Evolutionary conservation across 257 asterid genomes (phyloP).

Genomic region (Leonotis leonurus): DNA sequence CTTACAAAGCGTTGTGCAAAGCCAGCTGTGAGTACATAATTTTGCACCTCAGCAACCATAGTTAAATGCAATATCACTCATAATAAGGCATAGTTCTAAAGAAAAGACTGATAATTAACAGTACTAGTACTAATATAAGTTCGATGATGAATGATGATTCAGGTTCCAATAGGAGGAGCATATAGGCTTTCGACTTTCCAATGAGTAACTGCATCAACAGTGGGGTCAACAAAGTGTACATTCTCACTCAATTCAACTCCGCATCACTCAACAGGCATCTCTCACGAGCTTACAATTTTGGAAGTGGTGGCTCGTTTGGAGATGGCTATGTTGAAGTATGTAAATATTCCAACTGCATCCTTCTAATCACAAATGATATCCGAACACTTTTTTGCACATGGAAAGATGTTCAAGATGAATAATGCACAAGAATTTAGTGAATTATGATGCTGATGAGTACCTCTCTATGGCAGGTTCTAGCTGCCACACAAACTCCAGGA

Average conservation of each 20-base stretch:
- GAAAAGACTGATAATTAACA: not conserved
- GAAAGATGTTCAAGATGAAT: not conserved
- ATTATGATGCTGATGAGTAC: constrained; percentile 10
- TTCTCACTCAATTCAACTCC: constrained; percentile 92
- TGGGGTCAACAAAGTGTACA: constrained; percentile 91
- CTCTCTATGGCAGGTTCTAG: constrained; percentile 53
- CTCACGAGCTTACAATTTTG: constrained; percentile 73
- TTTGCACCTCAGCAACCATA: not conserved
- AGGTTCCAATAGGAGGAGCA: constrained; percentile 98
- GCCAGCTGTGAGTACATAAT: constrained; percentile 69
- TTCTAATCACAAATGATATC: not conserved
- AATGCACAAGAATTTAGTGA: not conserved
- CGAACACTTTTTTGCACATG: not conserved
- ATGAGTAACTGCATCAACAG: constrained; percentile 99
- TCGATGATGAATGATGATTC: constrained; percentile 5
- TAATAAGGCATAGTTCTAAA: not conserved
- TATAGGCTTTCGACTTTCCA: constrained; percentile 91
- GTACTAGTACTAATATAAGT: not conserved
- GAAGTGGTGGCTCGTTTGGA: constrained; percentile 72
- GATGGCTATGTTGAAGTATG: constrained; percentile 98
- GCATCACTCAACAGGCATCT: constrained; percentile 96
- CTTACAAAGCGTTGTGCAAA: constrained; percentile 94
- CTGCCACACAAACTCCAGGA: constrained; percentile 98
- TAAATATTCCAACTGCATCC: constrained; percentile 10
- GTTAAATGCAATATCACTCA: not conserved